phyloP scores from a whole-genome alignment of 345 rosid species.

The Orychophragmus violaceus region DNA sequence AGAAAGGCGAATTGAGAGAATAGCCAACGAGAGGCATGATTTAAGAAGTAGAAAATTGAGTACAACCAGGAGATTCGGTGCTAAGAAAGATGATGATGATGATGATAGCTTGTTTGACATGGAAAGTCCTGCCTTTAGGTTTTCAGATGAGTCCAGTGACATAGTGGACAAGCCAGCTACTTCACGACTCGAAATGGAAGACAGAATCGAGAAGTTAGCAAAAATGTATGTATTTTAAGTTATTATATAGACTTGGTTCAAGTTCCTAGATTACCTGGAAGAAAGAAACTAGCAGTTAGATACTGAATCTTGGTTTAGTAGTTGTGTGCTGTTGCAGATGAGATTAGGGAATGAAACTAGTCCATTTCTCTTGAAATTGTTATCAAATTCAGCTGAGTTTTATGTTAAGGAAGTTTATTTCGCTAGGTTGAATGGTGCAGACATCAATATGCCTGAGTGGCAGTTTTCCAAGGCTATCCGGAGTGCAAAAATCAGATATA shows the following conservation, averaged over 20 bases:
- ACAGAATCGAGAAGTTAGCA: conserved; percentile 65
- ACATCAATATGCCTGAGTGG: conserved; percentile 93
- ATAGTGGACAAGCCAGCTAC: conserved; percentile 43
- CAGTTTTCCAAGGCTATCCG: conserved; percentile 83
- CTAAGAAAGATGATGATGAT: conserved; percentile 20
- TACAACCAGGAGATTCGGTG: conserved; percentile 24
- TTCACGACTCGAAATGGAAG: conserved; percentile 73
- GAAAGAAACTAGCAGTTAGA: neutral
- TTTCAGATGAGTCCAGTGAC: conserved; percentile 44
- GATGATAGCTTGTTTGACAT: conserved; percentile 35
- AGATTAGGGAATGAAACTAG: neutral
- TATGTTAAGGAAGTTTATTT: conserved; percentile 42
- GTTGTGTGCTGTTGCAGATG: neutral
- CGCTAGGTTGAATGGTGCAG: conserved; percentile 94
- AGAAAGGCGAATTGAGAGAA: conserved; percentile 25
- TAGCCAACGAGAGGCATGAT: conserved; percentile 16
- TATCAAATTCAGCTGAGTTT: conserved; percentile 15
- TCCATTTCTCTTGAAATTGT: no score
- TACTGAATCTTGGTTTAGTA: neutral
- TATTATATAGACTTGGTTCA: conserved; percentile 9
- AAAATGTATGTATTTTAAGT: conserved; percentile 43
- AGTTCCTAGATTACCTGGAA: neutral
- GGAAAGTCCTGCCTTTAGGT: conserved; percentile 71
- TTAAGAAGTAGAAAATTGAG: conserved; percentile 18
- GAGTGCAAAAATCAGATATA: conserved; percentile 72